phyloP scores from a whole-genome alignment of 306 rosid species.

The Cucumis cinereus region DNA sequence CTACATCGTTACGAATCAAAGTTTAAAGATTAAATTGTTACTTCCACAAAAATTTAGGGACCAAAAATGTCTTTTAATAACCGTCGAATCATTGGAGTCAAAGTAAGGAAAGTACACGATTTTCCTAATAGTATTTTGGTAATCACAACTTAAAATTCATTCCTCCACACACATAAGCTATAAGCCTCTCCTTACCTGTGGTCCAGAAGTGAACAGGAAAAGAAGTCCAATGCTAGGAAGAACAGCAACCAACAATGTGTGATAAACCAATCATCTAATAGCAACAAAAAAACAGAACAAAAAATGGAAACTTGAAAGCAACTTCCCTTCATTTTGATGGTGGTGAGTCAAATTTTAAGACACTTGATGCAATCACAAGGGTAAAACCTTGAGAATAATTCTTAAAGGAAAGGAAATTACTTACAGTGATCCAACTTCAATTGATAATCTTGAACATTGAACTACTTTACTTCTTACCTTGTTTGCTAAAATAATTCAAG shows the following conservation, averaged over 20 bases:
- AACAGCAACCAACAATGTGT: background rate
- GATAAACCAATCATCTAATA: background rate
- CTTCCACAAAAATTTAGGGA: too few species aligned
- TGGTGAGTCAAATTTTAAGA: background rate
- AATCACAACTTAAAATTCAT: background rate
- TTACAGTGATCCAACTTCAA: background rate
- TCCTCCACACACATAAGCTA: background rate
- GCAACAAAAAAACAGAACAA: background rate
- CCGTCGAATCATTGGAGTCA: too few species aligned
- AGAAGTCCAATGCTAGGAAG: background rate
- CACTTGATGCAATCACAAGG: background rate
- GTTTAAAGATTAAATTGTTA: too few species aligned
- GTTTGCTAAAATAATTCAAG: conserved; percentile 25
- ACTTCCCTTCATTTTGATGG: background rate
- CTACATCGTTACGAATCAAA: too few species aligned
- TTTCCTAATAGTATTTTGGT: background rate
- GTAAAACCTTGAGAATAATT: background rate
- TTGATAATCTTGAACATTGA: background rate
- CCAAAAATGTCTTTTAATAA: too few species aligned
- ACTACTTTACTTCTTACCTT: conserved; percentile 18
- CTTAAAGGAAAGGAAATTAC: background rate
- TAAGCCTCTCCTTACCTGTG: background rate
- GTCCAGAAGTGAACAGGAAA: background rate
- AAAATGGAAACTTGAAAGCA: background rate
- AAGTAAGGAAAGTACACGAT: background rate